Evolutionary conservation across 805 yeast species (phyloP).

Genomic region (Candida insectalens): DNA sequence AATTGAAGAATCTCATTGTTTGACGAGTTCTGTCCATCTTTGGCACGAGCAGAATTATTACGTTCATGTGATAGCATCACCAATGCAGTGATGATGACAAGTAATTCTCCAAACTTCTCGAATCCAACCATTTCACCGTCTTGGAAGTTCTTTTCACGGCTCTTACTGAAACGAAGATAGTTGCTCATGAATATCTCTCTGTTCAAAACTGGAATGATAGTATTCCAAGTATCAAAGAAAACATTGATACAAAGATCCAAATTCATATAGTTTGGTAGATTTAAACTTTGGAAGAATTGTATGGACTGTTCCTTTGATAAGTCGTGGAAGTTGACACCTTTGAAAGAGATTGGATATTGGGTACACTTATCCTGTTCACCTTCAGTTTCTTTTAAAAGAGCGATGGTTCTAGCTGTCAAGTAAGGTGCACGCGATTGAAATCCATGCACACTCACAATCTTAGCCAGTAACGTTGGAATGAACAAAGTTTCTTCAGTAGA

Average conservation of each 20-base stretch:
- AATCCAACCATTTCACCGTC: slow-evolving; percentile 31
- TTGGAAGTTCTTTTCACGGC: slow-evolving; percentile 33
- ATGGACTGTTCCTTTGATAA: slow-evolving; percentile 32
- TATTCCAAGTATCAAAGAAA: slow-evolving; percentile 74
- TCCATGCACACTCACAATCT: slow-evolving; percentile 62
- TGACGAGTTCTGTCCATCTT: slow-evolving; percentile 7
- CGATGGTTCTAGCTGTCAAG: slow-evolving; percentile 60
- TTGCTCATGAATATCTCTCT: slow-evolving; percentile 56
- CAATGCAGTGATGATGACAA: slow-evolving; percentile 40
- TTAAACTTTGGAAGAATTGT: slow-evolving; percentile 32
- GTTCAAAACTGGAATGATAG: slow-evolving; percentile 59
- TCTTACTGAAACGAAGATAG: slow-evolving; percentile 37
- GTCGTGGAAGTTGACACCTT: slow-evolving; percentile 28
- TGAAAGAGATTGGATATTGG: slow-evolving; percentile 22
- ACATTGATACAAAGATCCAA: slow-evolving; percentile 59
- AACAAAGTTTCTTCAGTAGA: slow-evolving; percentile 72
- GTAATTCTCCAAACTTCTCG: slow-evolving; percentile 49
- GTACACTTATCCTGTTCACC: slow-evolving; percentile 24
- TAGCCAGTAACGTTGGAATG: slow-evolving; percentile 61
- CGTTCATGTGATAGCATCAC: slow-evolving; percentile 34
- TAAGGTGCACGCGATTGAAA: slow-evolving; percentile 63
- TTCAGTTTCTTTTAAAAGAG: slow-evolving; percentile 49
- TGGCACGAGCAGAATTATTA: slow-evolving; percentile 9
- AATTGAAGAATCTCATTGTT: slow-evolving; percentile 32
- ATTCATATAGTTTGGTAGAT: slow-evolving; percentile 43